Conservation (phyloP, 768 basidiomycete species). For the Rhodosporidiobolus odoratus region DNA sequence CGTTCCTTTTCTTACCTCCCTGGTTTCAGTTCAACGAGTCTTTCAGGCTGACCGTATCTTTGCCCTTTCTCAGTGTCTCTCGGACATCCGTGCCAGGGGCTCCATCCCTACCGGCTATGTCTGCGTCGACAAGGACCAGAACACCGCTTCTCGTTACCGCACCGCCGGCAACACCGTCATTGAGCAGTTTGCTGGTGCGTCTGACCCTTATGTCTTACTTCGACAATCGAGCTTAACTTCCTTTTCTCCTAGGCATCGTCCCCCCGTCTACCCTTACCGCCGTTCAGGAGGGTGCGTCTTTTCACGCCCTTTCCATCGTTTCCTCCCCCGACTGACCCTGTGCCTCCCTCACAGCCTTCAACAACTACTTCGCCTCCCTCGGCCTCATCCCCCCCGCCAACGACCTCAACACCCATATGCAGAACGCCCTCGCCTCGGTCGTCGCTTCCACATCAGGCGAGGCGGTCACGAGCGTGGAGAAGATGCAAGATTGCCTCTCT, state of each 20-base stretch:
- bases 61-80: slow-evolving; percentile 3
- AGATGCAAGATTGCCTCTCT: slow-evolving; percentile 5
- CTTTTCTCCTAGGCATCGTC: slow-evolving; percentile 4
- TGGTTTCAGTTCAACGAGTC: background rate
- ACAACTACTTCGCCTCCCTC: slow-evolving; percentile 19
- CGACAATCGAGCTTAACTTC: too few species aligned
- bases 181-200: slow-evolving; percentile 22
- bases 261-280: slow-evolving; percentile 13
- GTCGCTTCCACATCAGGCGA: slow-evolving; percentile 14
- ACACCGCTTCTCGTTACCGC: slow-evolving; percentile 7
- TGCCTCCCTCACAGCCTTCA: slow-evolving; percentile 4
- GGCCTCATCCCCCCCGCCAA: slow-evolving; percentile 23
- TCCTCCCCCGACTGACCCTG: background rate
- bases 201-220: too few species aligned
- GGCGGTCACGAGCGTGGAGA: slow-evolving; percentile 9
- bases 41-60: background rate
- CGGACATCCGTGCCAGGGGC: slow-evolving; percentile 3
- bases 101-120: slow-evolving; percentile 9
- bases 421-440: slow-evolving; percentile 21
- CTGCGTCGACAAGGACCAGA: slow-evolving; percentile 13
- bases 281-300: slow-evolving; percentile 11
- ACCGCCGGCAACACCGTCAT: slow-evolving; percentile 16
- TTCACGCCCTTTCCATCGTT: background rate
- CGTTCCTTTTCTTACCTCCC: background rate
- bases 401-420: slow-evolving; percentile 20